Conservation (phyloP, 257 asterid species). For the Anisodus tanguticus region DNA sequence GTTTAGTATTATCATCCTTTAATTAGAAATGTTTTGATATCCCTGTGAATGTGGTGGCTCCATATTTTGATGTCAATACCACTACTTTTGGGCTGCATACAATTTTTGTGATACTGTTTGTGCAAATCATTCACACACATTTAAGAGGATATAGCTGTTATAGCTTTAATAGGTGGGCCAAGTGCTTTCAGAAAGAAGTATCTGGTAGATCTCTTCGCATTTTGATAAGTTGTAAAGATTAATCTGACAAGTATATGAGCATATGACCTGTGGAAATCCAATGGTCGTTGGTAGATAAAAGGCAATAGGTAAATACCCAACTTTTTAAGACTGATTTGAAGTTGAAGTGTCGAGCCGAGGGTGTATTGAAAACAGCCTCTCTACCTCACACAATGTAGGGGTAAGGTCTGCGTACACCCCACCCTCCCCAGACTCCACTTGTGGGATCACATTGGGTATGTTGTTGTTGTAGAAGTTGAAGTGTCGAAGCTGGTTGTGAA, state of each 20-base stretch:
- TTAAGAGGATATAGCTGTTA: slow-evolving; percentile 1
- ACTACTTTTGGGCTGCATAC: not conserved
- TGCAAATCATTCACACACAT: not conserved
- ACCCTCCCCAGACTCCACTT: no score
- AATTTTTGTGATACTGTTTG: not conserved
- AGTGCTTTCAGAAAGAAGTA: not conserved
- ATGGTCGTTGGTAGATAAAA: slow-evolving; percentile 1
- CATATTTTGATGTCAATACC: not conserved
- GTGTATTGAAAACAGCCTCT: no score
- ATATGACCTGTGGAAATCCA: not conserved
- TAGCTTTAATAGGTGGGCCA: not conserved
- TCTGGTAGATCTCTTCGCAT: not conserved
- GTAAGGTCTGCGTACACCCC: no score
- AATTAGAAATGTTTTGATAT: not conserved
- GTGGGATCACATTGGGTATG: no score
- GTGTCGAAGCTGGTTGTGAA: not conserved
- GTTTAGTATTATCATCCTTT: not conserved
- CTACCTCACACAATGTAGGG: no score
- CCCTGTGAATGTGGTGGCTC: not conserved
- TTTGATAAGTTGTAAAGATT: not conserved
- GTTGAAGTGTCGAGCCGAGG: not conserved
- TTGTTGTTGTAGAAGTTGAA: not conserved
- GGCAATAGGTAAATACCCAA: not conserved
- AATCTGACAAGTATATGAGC: not conserved
- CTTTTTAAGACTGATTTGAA: not conserved